Evolutionary conservation across 2,329 filamentous ascomycete genomes (phyloP).

Genomic region (Exophiala calicioides): DNA sequence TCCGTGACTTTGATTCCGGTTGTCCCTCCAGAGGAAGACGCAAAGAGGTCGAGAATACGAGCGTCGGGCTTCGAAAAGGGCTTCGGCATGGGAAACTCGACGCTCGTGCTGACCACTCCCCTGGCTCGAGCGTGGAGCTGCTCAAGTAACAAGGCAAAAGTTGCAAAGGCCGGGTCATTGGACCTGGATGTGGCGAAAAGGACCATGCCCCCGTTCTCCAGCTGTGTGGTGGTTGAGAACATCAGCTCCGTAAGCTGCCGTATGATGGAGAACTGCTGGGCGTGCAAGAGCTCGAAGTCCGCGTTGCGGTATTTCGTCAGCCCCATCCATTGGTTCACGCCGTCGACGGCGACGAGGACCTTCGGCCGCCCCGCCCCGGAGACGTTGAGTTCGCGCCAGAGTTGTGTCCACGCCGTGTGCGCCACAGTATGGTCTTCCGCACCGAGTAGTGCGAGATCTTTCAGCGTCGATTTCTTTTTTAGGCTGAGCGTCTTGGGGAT

Average conservation of each 20-base stretch:
- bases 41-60: conserved; percentile 52
- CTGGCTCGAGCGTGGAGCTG: conserved; percentile 47
- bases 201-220: conserved; percentile 75
- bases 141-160: conserved; percentile 67
- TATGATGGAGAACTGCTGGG: conserved; percentile 78
- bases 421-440: conserved; percentile 74
- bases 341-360: conserved; percentile 76
- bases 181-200: conserved; percentile 72
- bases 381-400: conserved; percentile 75
- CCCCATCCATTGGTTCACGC: conserved; percentile 78
- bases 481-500: conserved; percentile 60
- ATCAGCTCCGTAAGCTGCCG: conserved; percentile 74
- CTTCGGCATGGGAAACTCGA: conserved; percentile 49
- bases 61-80: conserved; percentile 56
- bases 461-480: conserved; percentile 62
- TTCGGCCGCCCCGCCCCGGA: conserved; percentile 56
- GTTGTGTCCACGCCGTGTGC: conserved; percentile 75
- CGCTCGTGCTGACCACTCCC: conserved; percentile 36
- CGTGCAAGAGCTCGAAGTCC: conserved; percentile 73
- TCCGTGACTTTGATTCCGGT: conserved; percentile 51
- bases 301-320: conserved; percentile 72
- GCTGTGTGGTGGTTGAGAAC: conserved; percentile 51
- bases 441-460: conserved; percentile 67
- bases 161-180: conserved; percentile 65
- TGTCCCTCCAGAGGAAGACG: conserved; percentile 28